phyloP scores from a whole-genome alignment of 1,139 yeast genomes.

The Diutina siamensis region DNA sequence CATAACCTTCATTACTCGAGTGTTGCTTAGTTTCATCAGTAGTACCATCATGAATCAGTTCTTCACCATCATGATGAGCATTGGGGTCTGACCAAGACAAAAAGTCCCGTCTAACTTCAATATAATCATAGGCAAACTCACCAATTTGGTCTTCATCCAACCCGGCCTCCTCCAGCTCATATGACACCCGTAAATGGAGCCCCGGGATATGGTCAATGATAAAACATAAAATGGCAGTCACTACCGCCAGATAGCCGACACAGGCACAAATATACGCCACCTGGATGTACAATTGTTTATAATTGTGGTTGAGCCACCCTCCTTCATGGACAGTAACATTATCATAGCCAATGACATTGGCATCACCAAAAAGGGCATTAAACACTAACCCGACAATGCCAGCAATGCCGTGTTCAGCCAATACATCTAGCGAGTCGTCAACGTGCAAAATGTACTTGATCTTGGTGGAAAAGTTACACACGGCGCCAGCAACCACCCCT shows the following conservation, averaged over 20 bases:
- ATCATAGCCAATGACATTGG: conserved; percentile 84
- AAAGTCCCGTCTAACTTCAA: conserved; percentile 91
- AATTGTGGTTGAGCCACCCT: conserved; percentile 88
- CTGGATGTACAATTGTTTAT: conserved; percentile 85
- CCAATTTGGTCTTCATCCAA: conserved; percentile 97
- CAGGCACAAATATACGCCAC: conserved; percentile 72
- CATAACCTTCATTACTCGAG: not conserved
- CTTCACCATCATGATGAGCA: not conserved
- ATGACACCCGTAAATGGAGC: conserved; percentile 65
- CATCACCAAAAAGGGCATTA: conserved; percentile 80
- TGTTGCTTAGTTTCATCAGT: conserved; percentile 1
- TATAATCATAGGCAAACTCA: conserved; percentile 95
- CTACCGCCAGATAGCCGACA: conserved; percentile 62
- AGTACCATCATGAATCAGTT: not conserved
- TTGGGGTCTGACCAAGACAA: conserved; percentile 40
- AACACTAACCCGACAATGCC: conserved; percentile 82
- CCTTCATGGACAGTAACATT: conserved; percentile 73
- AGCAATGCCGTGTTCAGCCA: conserved; percentile 97
- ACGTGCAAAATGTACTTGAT: conserved; percentile 70
- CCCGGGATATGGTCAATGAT: conserved; percentile 75
- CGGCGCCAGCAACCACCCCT: conserved; percentile 70
- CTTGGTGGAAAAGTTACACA: conserved; percentile 86
- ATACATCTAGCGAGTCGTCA: conserved; percentile 88
- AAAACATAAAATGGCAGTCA: conserved; percentile 68
- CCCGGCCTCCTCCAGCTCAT: conserved; percentile 79